Percentiles rank a stretch among this genome's conserved stretches.
phyloP scores from a whole-genome alignment of 2,329 filamentous ascomycete species.

The Ophiosphaerella korrae region DNA sequence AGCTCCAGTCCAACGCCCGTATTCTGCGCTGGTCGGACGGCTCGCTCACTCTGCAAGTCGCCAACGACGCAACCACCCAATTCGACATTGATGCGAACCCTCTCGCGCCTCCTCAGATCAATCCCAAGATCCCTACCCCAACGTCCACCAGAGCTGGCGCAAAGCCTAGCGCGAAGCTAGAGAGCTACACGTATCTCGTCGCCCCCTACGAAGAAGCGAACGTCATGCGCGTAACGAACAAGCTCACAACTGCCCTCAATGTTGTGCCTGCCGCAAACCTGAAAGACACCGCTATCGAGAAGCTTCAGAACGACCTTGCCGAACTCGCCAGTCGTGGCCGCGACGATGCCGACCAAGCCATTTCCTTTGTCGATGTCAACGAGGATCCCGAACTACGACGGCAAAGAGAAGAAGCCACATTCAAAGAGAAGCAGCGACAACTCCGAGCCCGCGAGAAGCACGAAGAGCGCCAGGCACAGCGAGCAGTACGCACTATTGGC shows the following conservation, averaged over 20 bases:
- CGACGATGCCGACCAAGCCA: constrained; percentile 55
- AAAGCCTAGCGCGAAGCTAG: constrained; percentile 55
- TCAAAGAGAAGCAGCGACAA: constrained; percentile 71
- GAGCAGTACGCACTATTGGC: constrained; percentile 55
- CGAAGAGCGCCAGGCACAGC: constrained; percentile 66
- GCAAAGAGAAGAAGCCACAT: constrained; percentile 72
- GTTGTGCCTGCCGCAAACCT: constrained; percentile 70
- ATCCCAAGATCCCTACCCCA: constrained; percentile 56
- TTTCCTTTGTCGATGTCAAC: constrained; percentile 71
- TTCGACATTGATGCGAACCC: constrained; percentile 75
- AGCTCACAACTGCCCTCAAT: constrained; percentile 74
- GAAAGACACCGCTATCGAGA: constrained; percentile 73
- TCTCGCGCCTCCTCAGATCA: constrained; percentile 65
- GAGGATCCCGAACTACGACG: constrained; percentile 78
- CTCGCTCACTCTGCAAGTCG: constrained; percentile 75
- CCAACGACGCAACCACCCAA: constrained; percentile 68
- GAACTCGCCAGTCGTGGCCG: constrained; percentile 60
- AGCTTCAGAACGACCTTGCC: constrained; percentile 70
- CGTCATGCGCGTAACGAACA: constrained; percentile 73
- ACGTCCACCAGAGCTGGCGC: constrained; percentile 36
- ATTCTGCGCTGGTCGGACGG: constrained; percentile 81
- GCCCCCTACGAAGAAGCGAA: constrained; percentile 72
- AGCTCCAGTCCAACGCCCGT: constrained; percentile 75
- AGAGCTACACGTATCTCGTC: constrained; percentile 77
- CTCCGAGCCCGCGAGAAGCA: constrained; percentile 70